Conservation (phyloP, 306 rosid species). For the Vicia faba region DNA sequence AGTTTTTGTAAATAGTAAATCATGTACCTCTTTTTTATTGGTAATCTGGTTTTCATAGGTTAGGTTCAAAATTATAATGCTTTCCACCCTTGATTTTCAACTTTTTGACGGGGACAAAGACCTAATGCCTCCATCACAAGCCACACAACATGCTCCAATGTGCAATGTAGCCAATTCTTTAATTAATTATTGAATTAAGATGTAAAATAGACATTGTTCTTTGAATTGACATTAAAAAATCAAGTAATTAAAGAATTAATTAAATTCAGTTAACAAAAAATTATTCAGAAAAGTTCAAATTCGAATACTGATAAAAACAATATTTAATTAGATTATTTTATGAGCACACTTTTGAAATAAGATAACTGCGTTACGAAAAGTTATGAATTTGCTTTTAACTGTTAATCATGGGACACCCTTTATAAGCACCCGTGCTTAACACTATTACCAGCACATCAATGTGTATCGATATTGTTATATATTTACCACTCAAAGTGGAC, state of each 20-base stretch:
- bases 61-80: slow-evolving; percentile 37
- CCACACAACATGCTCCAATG: background rate
- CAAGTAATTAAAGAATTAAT: too few relatives aligned
- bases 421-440: slow-evolving; percentile 61
- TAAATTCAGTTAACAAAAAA: too few relatives aligned
- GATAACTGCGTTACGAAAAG: too few relatives aligned
- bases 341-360: too few relatives aligned
- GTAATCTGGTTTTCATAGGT: slow-evolving; percentile 20
- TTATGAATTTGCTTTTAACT: background rate
- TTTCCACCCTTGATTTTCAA: slow-evolving; percentile 42
- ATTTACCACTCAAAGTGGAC: slow-evolving; percentile 18
- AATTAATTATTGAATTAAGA: background rate
- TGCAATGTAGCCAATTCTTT: background rate
- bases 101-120: slow-evolving; percentile 43
- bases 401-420: slow-evolving; percentile 10
- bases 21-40: background rate
- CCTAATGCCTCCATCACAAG: slow-evolving; percentile 45
- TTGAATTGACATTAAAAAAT: background rate
- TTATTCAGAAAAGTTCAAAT: too few relatives aligned
- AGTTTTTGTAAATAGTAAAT: too few relatives aligned
- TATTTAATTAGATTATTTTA: too few relatives aligned
- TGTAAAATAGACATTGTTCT: background rate
- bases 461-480: background rate
- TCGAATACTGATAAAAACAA: too few relatives aligned
- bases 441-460: slow-evolving; percentile 1